phyloP scores from a whole-genome alignment of 2,329 filamentous ascomycete genomes.

The Paraconiothyrium sp. region DNA sequence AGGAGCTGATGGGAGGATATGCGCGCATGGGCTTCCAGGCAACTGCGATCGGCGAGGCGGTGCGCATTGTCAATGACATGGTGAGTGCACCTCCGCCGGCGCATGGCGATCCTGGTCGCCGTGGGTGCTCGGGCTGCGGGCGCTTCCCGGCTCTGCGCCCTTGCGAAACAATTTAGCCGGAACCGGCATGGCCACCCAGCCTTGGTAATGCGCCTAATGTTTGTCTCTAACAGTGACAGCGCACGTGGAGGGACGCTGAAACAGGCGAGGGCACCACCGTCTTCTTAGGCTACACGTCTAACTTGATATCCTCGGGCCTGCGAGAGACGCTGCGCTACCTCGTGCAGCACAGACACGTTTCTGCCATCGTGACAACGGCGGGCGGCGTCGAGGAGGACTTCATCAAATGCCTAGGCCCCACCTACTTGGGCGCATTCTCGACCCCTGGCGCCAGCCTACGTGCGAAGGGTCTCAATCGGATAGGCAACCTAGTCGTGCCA shows the following conservation, averaged over 20 bases:
- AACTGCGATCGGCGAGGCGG: conserved; percentile 82
- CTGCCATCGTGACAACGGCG: conserved; percentile 92
- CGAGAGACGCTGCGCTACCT: conserved; percentile 92
- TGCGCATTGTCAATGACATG: conserved; percentile 95
- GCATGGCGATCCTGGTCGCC: conserved; percentile 7
- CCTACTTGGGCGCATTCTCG: conserved; percentile 88
- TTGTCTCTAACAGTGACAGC: conserved; percentile 58
- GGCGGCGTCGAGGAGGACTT: conserved; percentile 97
- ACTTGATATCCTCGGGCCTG: conserved; percentile 94
- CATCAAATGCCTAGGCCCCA: conserved; percentile 96
- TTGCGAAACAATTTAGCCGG: conserved; percentile 43
- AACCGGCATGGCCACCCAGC: conserved; percentile 37
- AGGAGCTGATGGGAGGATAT: conserved; percentile 85
- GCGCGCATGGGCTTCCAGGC: conserved; percentile 86
- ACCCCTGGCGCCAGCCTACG: conserved; percentile 80
- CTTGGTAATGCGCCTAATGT: conserved; percentile 30
- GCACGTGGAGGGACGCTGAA: conserved; percentile 82
- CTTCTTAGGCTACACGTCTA: conserved; percentile 97
- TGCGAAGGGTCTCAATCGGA: conserved; percentile 88
- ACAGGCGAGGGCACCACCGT: conserved; percentile 85
- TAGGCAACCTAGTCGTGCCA: conserved; percentile 93
- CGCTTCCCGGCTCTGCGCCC: conserved; percentile 26
- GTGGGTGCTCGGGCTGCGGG: conserved; percentile 13
- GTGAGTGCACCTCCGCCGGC: conserved; percentile 57
- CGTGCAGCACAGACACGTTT: conserved; percentile 91